Evolutionary conservation across 345 rosid species (phyloP).

Genomic region (Populus alba): DNA sequence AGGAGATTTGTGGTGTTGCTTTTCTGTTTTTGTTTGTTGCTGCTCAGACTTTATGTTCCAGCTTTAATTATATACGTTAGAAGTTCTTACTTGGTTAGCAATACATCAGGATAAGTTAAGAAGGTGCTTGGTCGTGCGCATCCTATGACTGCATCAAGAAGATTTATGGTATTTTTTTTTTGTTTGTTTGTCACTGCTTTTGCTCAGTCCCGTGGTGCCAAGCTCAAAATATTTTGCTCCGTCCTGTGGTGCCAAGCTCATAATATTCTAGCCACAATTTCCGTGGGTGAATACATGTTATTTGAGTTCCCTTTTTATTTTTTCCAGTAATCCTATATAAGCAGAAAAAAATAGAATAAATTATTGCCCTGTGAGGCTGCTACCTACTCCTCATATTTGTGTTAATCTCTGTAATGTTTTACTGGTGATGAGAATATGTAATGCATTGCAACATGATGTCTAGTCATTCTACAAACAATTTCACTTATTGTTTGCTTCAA

Average conservation of each 20-base stretch:
- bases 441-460: background rate
- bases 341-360: too few species aligned
- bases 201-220: background rate
- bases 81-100: too few species aligned
- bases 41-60: background rate
- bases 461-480: background rate
- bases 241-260: background rate
- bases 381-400: background rate
- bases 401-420: background rate
- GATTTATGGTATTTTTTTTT: background rate
- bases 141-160: background rate
- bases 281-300: too few species aligned
- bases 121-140: background rate
- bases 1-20: background rate
- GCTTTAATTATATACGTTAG: background rate
- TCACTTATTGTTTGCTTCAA: too few species aligned
- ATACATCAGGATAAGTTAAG: background rate
- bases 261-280: too few species aligned
- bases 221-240: too few species aligned
- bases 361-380: too few species aligned
- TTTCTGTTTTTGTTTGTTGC: background rate
- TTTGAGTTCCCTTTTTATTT: too few species aligned
- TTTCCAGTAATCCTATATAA: too few species aligned
- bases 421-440: background rate
- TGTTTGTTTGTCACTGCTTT: too few species aligned